phyloP scores from a whole-genome alignment of 2,329 filamentous ascomycete genomes.

The Epichloe sylvatica region DNA sequence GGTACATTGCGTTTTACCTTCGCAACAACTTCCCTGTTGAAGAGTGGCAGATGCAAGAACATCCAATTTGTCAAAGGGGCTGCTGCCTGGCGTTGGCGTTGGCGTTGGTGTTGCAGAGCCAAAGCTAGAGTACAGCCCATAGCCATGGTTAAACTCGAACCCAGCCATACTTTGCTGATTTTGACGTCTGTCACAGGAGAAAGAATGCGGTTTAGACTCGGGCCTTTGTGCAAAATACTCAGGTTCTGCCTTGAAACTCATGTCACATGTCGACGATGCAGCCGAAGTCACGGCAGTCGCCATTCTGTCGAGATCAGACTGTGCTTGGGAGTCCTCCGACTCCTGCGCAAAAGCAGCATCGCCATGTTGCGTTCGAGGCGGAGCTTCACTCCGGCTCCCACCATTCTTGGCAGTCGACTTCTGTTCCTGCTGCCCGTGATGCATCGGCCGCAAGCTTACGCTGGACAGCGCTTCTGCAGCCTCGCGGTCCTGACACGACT shows the following conservation, averaged over 20 bases:
- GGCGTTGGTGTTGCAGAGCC: not conserved
- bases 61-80: slow-evolving; percentile 22
- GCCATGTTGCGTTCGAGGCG: not conserved
- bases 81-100: slow-evolving; percentile 3
- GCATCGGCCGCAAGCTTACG: slow-evolving; percentile 5
- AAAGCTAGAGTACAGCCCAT: not conserved
- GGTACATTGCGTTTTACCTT: slow-evolving; percentile 11
- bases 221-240: not conserved
- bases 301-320: not conserved
- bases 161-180: not conserved
- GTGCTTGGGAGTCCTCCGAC: not conserved
- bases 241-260: not conserved
- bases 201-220: not conserved
- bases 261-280: not conserved
- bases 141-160: not conserved
- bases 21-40: slow-evolving; percentile 14
- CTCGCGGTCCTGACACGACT: slow-evolving; percentile 20
- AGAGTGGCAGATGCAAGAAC: slow-evolving; percentile 25
- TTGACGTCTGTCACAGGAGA: not conserved
- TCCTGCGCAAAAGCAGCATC: not conserved
- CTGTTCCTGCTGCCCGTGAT: slow-evolving; percentile 1
- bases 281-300: not conserved
- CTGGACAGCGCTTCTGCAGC: slow-evolving; percentile 14
- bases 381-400: not conserved
- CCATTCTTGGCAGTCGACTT: not conserved